phyloP scores from a whole-genome alignment of 805 yeast species.

The Lachancea cidri region DNA sequence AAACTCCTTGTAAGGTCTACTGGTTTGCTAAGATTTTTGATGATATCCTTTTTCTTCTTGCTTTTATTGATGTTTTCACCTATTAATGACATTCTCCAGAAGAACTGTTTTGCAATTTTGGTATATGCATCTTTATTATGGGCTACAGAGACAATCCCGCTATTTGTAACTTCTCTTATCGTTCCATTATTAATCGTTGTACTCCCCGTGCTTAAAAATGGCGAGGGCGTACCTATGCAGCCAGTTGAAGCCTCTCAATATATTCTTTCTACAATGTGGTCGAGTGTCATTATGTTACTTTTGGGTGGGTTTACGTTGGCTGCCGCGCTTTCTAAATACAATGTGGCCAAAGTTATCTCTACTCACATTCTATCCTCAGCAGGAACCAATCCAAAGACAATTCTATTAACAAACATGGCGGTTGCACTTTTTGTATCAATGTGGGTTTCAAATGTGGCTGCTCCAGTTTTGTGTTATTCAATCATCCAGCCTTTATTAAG shows the following conservation, averaged over 20 bases:
- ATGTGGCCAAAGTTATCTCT: slow-evolving; percentile 80
- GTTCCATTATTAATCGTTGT: slow-evolving; percentile 79
- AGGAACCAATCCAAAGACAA: slow-evolving; percentile 77
- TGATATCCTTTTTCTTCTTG: slow-evolving; percentile 46
- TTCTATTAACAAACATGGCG: slow-evolving; percentile 74
- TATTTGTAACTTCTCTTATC: slow-evolving; percentile 80
- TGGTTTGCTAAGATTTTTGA: slow-evolving; percentile 37
- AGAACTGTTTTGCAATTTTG: slow-evolving; percentile 78
- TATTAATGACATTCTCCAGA: slow-evolving; percentile 57
- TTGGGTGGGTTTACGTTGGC: slow-evolving; percentile 95
- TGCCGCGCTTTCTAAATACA: slow-evolving; percentile 87
- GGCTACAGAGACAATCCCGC: slow-evolving; percentile 94
- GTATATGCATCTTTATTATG: slow-evolving; percentile 79
- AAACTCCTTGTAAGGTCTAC: slow-evolving; percentile 29
- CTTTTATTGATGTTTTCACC: slow-evolving; percentile 45
- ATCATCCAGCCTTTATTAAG: slow-evolving; percentile 86
- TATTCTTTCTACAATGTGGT: slow-evolving; percentile 89
- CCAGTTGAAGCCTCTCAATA: slow-evolving; percentile 63
- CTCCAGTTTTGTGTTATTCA: slow-evolving; percentile 89
- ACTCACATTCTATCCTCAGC: slow-evolving; percentile 76
- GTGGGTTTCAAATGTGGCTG: slow-evolving; percentile 97
- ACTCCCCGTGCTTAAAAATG: slow-evolving; percentile 60
- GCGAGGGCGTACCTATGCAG: slow-evolving; percentile 44
- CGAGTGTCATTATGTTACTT: slow-evolving; percentile 82
- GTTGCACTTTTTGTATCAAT: slow-evolving; percentile 83